Conservation (phyloP, 805 yeast species). For the Saturnispora bothae region DNA sequence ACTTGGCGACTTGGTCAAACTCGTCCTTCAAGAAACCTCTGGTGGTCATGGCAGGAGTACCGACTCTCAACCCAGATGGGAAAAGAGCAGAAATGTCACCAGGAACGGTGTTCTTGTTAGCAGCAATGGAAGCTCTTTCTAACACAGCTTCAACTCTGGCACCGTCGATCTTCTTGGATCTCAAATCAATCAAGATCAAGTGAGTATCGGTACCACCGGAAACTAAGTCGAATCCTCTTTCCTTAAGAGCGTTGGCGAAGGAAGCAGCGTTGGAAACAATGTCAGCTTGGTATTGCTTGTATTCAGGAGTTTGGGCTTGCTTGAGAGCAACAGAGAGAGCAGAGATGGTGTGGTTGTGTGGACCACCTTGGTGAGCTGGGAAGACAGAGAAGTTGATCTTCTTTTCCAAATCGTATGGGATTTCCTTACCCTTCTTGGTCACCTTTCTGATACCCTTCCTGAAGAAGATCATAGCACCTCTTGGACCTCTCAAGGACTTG, state of each 20-base stretch:
- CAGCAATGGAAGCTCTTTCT: slow-evolving; percentile 89
- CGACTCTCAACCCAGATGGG: slow-evolving; percentile 96
- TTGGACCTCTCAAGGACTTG: slow-evolving; percentile 97
- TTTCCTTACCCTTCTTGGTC: slow-evolving; percentile 87
- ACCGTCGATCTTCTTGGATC: slow-evolving; percentile 88
- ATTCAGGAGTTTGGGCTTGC: slow-evolving; percentile 87
- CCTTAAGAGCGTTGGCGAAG: slow-evolving; percentile 64
- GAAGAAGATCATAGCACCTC: slow-evolving; percentile 99
- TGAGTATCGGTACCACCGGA: slow-evolving; percentile 96
- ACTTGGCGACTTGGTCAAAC: slow-evolving; percentile 67
- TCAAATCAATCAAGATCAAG: slow-evolving; percentile 82
- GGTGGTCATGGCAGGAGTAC: slow-evolving; percentile 98
- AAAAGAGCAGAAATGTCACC: slow-evolving; percentile 95
- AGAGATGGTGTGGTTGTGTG: slow-evolving; percentile 97
- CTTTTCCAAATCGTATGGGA: slow-evolving; percentile 82
- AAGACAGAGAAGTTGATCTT: slow-evolving; percentile 96
- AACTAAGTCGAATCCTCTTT: slow-evolving; percentile 70
- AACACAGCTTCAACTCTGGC: slow-evolving; percentile 94
- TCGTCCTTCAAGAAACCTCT: slow-evolving; percentile 90
- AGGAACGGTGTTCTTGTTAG: slow-evolving; percentile 95
- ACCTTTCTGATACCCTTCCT: slow-evolving; percentile 88
- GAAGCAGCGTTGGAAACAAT: slow-evolving; percentile 83
- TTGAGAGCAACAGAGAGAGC: slow-evolving; percentile 95
- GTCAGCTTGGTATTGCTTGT: slow-evolving; percentile 78
- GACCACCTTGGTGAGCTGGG: slow-evolving; percentile 99